Conservation (phyloP, 2,329 filamentous ascomycete genomes). For the Fusarium pseudocircinatum region DNA sequence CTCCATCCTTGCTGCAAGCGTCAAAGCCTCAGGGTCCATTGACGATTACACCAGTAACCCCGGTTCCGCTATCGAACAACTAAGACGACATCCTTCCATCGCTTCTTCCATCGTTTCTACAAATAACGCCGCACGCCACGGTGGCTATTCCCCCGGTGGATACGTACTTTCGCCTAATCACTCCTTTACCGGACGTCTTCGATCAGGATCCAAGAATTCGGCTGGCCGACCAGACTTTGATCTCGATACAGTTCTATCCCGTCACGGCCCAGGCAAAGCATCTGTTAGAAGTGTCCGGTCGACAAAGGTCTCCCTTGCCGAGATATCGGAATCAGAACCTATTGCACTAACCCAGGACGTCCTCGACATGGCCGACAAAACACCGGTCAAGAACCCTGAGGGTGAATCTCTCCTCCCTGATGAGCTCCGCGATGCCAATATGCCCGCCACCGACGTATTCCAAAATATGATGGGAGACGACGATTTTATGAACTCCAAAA, state of each 20-base stretch:
- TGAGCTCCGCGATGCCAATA: conserved; percentile 49
- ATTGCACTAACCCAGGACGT: conserved; percentile 60
- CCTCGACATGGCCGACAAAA: conserved; percentile 63
- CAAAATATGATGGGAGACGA: conserved; percentile 47
- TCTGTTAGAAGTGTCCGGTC: conserved; percentile 63
- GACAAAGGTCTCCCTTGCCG: conserved; percentile 61
- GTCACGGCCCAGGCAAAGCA: conserved; percentile 64
- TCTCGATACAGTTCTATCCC: conserved; percentile 53
- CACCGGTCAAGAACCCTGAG: conserved; percentile 51
- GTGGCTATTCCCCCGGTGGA: conserved; percentile 74
- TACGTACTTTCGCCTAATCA: conserved; percentile 74
- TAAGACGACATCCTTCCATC: conserved; percentile 58
- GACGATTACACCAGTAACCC: conserved; percentile 43
- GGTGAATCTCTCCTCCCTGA: conserved; percentile 51
- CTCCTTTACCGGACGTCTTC: conserved; percentile 66
- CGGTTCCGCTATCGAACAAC: conserved; percentile 40
- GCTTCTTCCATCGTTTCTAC: conserved; percentile 74
- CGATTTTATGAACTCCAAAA: conserved; percentile 28
- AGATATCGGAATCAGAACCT: conserved; percentile 67
- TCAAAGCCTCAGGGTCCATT: conserved; percentile 47
- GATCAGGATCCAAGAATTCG: conserved; percentile 65
- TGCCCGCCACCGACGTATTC: conserved; percentile 47
- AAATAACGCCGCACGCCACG: conserved; percentile 72
- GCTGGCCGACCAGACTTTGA: conserved; percentile 53
- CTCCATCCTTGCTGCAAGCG: conserved; percentile 64